Conservation (phyloP, 2,329 filamentous ascomycete genomes). For the Colletotrichum navitas region DNA sequence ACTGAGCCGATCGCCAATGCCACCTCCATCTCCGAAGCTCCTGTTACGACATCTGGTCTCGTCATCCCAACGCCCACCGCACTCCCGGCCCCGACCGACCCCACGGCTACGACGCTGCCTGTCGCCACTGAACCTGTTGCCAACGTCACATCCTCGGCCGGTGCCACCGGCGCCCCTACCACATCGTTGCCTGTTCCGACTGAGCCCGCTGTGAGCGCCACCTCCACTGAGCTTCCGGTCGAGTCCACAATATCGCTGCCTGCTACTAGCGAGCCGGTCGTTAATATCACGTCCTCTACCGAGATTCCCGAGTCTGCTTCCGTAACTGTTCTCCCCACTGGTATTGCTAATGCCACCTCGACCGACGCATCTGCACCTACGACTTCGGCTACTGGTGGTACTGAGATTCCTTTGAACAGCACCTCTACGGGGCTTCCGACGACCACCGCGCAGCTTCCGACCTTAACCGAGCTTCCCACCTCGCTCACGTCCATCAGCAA, state of each 20-base stretch:
- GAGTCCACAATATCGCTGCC: conserved; percentile 24
- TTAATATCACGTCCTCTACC: conserved; percentile 32
- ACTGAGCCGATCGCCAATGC: conserved; percentile 35
- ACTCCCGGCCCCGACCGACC: conserved; percentile 37
- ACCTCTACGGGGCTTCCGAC: conserved; percentile 24
- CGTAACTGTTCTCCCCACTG: conserved; percentile 24
- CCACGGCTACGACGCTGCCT: conserved; percentile 15
- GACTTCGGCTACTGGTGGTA: conserved; percentile 57
- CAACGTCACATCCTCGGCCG: conserved; percentile 28
- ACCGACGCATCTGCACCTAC: conserved; percentile 50
- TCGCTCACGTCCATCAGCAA: conserved; percentile 30
- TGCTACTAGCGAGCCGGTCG: conserved; percentile 26
- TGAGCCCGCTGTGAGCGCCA: conserved; percentile 23
- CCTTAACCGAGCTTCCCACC: conserved; percentile 30
- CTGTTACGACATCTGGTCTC: conserved; percentile 23
- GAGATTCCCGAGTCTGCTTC: conserved; percentile 26
- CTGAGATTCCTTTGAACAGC: conserved; percentile 43
- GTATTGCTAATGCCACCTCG: conserved; percentile 26
- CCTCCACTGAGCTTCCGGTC: conserved; percentile 12
- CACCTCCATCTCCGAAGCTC: conserved; percentile 19
- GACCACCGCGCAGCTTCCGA: conserved; percentile 29
- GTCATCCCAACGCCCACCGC: conserved; percentile 34
- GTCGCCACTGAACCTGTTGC: conserved; percentile 26
- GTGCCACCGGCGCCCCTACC: conserved; percentile 6
- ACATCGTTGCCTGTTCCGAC: conserved; percentile 26